Base-by-base conservation (phyloP, 208 protist species). In the Balamuthia mandrillaris region DNA sequence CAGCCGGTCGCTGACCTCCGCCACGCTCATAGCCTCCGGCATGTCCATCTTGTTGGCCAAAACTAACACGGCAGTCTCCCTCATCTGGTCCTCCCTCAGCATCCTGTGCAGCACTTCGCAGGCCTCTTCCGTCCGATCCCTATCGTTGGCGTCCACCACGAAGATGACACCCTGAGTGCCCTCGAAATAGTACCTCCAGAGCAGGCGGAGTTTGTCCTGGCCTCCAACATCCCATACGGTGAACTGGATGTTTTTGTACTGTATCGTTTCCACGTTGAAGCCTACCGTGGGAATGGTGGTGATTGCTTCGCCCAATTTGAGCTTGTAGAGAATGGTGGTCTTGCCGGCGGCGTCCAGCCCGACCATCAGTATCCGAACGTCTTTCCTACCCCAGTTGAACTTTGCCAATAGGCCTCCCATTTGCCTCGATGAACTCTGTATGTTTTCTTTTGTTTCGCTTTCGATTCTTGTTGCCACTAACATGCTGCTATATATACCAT, bases 251-350 rank as follows among this genome's bases (percentile, higher is more conserved):
- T 98, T 97, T 90, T 98, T 98, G 91, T 97, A 97, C 89, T 98
- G 92, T 37, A 99, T 95, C 6, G 96, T 97, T 89, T 99, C 97
- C 10, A 99, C 96, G 90, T 98, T 97, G 91, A 98, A 95, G 44
- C 96, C 96, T 83, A 98, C 97, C 52, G 97, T 99, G 12, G 97
- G 97, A 66, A 98, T 97, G n/a, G 96, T 98, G 18, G 87, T 92
- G 18, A 93, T 88, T 27, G 21, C 42, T 41, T 85, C 24, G n/a
- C 96, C 96, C 6, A 98, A 94, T 91, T 99, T 98, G 51, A 98
- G 92, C 90, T 98, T 98, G 94, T 98, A 98, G 16, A 99, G 92
- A 65, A 98, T 97, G 31, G 82, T 66, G 77, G 41, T 39, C 4
- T 14, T 12, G 33, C 18, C 58, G 33, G 61, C 21, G 61, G n/a